Base-by-base conservation (phyloP, 768 basidiomycete genomes). In the Tremella fuciformis region DNA sequence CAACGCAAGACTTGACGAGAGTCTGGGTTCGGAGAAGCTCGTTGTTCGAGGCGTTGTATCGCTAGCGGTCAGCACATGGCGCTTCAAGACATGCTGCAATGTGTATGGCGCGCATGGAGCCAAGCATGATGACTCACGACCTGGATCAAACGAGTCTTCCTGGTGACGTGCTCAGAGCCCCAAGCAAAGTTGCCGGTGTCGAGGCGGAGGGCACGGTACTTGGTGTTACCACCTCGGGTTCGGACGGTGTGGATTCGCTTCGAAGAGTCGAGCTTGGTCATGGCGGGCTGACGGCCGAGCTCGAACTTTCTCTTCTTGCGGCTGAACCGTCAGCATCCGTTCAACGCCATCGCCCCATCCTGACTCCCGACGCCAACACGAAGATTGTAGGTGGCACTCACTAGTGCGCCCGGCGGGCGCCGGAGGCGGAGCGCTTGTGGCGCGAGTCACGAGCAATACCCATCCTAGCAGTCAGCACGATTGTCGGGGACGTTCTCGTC, bases 271-370 rank as follows among this genome's bases (percentile, higher is more conserved):
- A 99, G 86, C 83, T 90, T 97, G 77, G 96, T 99, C 84, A 82
- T 91, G 69, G 96, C 96, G 58, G 96, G 83, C 79, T 98, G 96
- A 78, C 96, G 91, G 78, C 94, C 96, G 74, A 97, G 86, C 84
- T 99, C 96, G 81, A 98, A 98, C 83, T 98, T 97, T 87, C 96
- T 87, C 90, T 98, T 99, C 85, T 99, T 99, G 84, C 94, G 91
- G 83, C 67, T 69, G 41, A 86, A 71, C 91, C 86, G 73, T 88
- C 87, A 80, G 91, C 88, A 60, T 88, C 90, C 74, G 90, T 8
- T 16, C 25, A 18, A 15, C 11, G 6, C 26, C 9, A 4, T 15
- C 19, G 15, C 19, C 24, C 38, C 3, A 25, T 7, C 24, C 13
- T 4, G 38, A 13, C 26, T 11, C 13, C 15, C 29, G 29, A 34